phyloP scores from a whole-genome alignment of 2,329 filamentous ascomycete genomes.

The Cordyceps tenuipes region DNA sequence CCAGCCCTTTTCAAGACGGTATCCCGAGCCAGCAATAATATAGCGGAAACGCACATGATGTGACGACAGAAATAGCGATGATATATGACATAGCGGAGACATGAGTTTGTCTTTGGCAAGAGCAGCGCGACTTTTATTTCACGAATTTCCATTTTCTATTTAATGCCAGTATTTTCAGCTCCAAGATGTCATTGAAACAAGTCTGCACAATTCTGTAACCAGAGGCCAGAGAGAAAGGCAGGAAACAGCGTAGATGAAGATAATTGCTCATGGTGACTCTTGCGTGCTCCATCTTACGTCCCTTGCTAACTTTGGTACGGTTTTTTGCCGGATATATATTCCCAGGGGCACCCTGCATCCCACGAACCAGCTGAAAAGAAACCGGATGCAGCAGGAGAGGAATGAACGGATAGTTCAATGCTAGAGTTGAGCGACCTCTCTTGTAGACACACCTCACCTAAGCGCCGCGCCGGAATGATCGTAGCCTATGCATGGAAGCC shows the following conservation, averaged over 20 bases:
- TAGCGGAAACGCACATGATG: slow-evolving; percentile 15
- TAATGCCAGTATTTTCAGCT: background rate
- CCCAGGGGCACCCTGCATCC: no score
- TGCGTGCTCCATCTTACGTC: background rate
- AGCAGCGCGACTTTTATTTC: background rate
- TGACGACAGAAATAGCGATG: slow-evolving; percentile 1
- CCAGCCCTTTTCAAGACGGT: slow-evolving; percentile 27
- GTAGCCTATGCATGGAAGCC: slow-evolving; percentile 1
- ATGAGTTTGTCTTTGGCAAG: background rate
- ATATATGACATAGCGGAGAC: background rate
- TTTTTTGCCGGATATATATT: no score
- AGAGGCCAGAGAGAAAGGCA: background rate
- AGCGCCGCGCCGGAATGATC: background rate
- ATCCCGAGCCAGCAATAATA: slow-evolving; percentile 28
- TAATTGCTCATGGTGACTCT: background rate
- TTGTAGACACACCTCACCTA: background rate
- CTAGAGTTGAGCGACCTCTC: background rate
- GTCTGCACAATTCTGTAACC: background rate
- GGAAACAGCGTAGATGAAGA: background rate
- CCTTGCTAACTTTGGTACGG: no score
- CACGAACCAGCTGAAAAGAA: background rate
- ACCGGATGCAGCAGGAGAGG: background rate
- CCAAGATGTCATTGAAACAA: background rate
- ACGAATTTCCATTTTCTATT: background rate
- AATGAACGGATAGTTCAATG: no score